phyloP scores from a whole-genome alignment of 129 eudicot species.

The Helichrysum umbraculigerum region DNA sequence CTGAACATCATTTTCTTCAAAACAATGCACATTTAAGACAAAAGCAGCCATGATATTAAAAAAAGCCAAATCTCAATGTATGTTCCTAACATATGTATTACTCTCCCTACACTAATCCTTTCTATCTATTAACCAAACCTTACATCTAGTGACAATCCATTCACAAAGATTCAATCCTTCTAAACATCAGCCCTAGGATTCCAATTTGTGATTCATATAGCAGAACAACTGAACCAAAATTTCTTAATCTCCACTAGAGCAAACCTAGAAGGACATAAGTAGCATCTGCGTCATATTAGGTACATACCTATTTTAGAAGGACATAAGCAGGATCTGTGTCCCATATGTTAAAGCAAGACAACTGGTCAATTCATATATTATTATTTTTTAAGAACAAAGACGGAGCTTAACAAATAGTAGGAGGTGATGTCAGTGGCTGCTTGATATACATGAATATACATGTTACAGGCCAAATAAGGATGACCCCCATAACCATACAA shows the following conservation, averaged over 20 bases:
- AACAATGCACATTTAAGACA: slow-evolving; percentile 15
- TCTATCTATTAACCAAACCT: neutral
- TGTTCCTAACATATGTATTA: neutral
- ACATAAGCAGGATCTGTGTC: neutral
- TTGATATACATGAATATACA: slow-evolving; percentile 3
- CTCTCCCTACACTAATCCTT: neutral
- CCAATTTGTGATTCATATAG: neutral
- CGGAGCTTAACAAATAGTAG: neutral
- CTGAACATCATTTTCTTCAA: slow-evolving; percentile 19
- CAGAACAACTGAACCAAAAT: slow-evolving; percentile 1
- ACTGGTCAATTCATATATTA: neutral
- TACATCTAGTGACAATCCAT: neutral
- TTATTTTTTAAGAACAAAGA: neutral
- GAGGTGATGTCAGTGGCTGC: neutral
- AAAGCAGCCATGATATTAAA: slow-evolving; percentile 2
- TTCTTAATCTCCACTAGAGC: slow-evolving; percentile 6
- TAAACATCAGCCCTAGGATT: slow-evolving; percentile 15
- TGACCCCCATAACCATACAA: neutral
- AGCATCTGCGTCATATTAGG: neutral
- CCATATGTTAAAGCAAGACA: slow-evolving; percentile 14
- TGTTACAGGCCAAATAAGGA: neutral
- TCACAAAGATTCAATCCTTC: slow-evolving; percentile 2
- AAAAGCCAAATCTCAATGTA: slow-evolving; percentile 10
- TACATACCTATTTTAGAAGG: neutral
- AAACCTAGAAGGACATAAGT: slow-evolving; percentile 12